Conservation (phyloP, 2,329 filamentous ascomycete species). For the Ophiocordyceps camponoti-rufipedis region DNA sequence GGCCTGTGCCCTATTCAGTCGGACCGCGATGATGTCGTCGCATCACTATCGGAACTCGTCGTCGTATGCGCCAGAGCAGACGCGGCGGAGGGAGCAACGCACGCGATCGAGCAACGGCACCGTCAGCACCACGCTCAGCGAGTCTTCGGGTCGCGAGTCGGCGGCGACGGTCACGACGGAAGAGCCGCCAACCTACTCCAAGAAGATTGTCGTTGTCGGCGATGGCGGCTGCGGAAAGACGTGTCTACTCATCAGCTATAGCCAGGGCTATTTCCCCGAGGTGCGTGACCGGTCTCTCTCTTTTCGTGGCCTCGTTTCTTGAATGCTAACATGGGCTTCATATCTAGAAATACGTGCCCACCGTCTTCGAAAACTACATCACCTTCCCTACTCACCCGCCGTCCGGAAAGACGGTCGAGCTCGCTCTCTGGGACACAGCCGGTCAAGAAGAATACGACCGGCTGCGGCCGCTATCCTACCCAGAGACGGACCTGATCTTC, state of each 20-base stretch:
- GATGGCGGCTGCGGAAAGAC: constrained; percentile 98
- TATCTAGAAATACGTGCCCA: constrained; percentile 91
- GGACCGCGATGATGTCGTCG: constrained; percentile 20
- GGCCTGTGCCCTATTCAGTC: background rate
- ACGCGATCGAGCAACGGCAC: constrained; percentile 73
- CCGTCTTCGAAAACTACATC: constrained; percentile 99
- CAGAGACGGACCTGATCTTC: constrained; percentile 93
- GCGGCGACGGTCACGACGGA: constrained; percentile 68
- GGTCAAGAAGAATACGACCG: constrained; percentile 37
- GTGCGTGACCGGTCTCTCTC: constrained; percentile 27
- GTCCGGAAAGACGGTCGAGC: constrained; percentile 85
- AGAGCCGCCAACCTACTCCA: constrained; percentile 77
- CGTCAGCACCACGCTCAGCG: constrained; percentile 68
- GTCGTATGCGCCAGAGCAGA: constrained; percentile 24
- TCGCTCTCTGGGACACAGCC: constrained; percentile 95
- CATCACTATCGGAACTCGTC: constrained; percentile 29
- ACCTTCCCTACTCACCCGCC: constrained; percentile 81
- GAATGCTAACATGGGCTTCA: no score
- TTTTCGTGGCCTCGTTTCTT: no score
- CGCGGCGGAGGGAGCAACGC: constrained; percentile 26
- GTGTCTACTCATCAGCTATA: constrained; percentile 95
- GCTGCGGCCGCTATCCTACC: constrained; percentile 83
- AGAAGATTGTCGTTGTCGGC: constrained; percentile 97
- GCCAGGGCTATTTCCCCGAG: constrained; percentile 97
- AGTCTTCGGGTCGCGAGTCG: constrained; percentile 57